Base-by-base conservation (phyloP, 176 grass and related monocot species). In the Cocos nucifera region DNA sequence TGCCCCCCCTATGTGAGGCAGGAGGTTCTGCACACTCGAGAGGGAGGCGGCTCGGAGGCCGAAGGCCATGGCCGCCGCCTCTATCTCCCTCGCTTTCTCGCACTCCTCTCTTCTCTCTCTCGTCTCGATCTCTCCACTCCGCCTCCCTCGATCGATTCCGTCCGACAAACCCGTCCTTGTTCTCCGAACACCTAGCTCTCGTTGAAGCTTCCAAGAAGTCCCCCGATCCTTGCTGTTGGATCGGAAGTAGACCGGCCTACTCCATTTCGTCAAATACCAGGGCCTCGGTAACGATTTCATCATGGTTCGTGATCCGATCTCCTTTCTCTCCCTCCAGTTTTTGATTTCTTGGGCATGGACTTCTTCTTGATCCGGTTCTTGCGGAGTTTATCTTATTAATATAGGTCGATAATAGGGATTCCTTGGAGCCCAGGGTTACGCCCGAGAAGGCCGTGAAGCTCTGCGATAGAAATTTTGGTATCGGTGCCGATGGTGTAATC, bases 201-300 rank as follows among this genome's bases (percentile, higher is more conserved):
- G 35, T 78, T 35, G 49, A 69, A 6, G 60, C 67, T 22, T 63
- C 84, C 7, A 79, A 75, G 76, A 72, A 65, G 48, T 83, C 80
- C 17, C 49, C 83, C 58, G 55, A 75, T 17, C 67, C 44, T 71
- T 78, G 16, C 85, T 83, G 58, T 78, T 92, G 28, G 81, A 89
- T 56, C 81, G 82, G 57, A 84, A 75, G 6, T 80, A 88, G 50
- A 84, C 63, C 19, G 54, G 30, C 51, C 49, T 83, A 24, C 93
- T 98, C 32, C 79, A 85, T 61, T 92, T 98, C 73, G 84, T 89
- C 59, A 92, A 98, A 79, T 98, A 98, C 76, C 93, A 98, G 18
- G 93, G 93, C 26, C 88, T 98, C 15, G 93, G 93, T 15, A 92
- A 98, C 67, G 93, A 98, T 69, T 92, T 98, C 79, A 92, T 98